phyloP scores from a whole-genome alignment of 192 early-diverging fungal species.

The Linnemannia zychae region DNA sequence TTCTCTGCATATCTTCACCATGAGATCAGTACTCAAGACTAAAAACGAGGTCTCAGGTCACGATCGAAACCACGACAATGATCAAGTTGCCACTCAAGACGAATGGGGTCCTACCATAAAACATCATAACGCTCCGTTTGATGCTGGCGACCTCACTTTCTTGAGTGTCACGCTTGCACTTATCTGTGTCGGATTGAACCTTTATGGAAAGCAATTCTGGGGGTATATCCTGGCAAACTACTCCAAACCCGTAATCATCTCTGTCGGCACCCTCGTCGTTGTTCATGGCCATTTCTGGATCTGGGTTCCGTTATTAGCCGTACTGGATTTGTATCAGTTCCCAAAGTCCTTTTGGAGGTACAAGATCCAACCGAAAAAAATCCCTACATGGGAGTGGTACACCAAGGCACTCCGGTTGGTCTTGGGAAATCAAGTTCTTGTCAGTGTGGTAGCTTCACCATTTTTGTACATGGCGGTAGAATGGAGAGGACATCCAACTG shows the following conservation, averaged over 20 bases:
- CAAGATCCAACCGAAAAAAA: conserved; percentile 78
- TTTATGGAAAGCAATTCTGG: conserved; percentile 46
- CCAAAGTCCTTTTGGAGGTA: conserved; percentile 68
- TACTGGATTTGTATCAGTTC: conserved; percentile 49
- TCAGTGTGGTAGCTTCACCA: conserved; percentile 77
- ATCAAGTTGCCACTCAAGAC: conserved; percentile 31
- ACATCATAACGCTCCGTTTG: conserved; percentile 45
- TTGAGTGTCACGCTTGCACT: conserved; percentile 27
- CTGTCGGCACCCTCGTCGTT: conserved; percentile 34
- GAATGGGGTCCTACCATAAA: conserved; percentile 47
- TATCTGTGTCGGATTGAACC: conserved; percentile 37
- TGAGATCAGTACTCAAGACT: too few relatives aligned
- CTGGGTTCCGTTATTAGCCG: conserved; percentile 39
- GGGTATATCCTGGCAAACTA: conserved; percentile 42
- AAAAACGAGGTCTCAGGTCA: too few relatives aligned
- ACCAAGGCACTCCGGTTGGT: conserved; percentile 70
- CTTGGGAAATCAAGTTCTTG: conserved; percentile 72
- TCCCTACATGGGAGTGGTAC: conserved; percentile 66
- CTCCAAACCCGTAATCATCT: conserved; percentile 37
- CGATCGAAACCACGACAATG: too few relatives aligned
- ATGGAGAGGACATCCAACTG: conserved; percentile 73
- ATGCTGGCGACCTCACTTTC: conserved; percentile 47
- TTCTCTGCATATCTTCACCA: too few relatives aligned
- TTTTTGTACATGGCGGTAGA: conserved; percentile 72
- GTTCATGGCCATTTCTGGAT: conserved; percentile 47